Conservation (phyloP, 352 stramenopile genomes). For the Phytopythium montanum region DNA sequence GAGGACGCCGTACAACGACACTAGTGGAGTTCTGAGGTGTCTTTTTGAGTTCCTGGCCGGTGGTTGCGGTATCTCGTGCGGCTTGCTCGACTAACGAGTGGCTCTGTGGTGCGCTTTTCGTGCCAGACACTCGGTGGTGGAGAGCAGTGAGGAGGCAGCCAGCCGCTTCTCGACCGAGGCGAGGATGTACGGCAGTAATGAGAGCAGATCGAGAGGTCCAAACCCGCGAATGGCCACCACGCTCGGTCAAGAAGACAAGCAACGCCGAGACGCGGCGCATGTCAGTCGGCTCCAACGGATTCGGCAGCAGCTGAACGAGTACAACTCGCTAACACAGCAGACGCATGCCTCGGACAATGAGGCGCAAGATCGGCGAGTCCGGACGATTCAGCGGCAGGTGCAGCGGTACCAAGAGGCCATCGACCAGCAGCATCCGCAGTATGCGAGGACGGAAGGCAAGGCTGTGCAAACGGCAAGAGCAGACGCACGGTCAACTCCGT, state of each 20-base stretch:
- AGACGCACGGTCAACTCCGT: not conserved
- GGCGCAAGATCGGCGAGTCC: conserved; percentile 29
- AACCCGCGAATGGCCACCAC: conserved; percentile 13
- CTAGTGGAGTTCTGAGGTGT: conserved; percentile 30
- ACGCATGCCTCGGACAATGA: conserved; percentile 22
- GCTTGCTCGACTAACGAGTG: not conserved
- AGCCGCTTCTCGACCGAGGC: conserved; percentile 37
- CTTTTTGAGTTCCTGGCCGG: not conserved
- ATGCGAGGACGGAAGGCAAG: not conserved
- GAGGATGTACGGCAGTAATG: conserved; percentile 29
- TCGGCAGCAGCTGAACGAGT: conserved; percentile 29
- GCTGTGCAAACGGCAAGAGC: not conserved
- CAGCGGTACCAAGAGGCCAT: conserved; percentile 33
- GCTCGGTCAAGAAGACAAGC: conserved; percentile 51
- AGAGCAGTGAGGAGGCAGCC: not conserved
- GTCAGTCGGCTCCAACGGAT: conserved; percentile 36
- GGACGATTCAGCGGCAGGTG: conserved; percentile 39
- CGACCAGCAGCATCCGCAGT: conserved; percentile 30
- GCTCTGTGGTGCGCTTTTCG: not conserved
- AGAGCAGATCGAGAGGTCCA: not conserved
- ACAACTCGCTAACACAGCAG: conserved; percentile 22
- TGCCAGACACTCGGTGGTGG: not conserved
- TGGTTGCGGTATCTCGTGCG: not conserved
- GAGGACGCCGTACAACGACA: conserved; percentile 30
- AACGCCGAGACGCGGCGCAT: conserved; percentile 30